phyloP scores from a whole-genome alignment of 371 early-diverging fungal species.

The Mortierella sp. region DNA sequence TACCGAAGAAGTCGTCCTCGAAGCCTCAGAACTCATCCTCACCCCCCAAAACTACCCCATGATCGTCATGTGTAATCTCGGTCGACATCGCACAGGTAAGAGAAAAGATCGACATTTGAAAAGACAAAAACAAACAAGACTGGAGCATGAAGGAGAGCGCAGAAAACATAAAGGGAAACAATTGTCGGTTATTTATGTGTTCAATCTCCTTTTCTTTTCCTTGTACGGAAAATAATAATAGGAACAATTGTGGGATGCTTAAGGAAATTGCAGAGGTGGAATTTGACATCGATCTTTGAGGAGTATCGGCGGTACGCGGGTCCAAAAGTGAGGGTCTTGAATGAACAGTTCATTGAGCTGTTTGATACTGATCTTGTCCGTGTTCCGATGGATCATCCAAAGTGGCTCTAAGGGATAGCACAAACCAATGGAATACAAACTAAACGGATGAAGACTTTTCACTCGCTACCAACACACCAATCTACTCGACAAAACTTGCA shows the following conservation, averaged over 20 bases:
- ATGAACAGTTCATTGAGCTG: constrained; percentile 95
- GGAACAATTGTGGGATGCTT: constrained; percentile 97
- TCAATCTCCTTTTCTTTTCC: constrained; percentile 9
- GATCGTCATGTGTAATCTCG: constrained; percentile 97
- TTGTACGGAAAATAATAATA: constrained; percentile 43
- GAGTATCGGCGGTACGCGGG: constrained; percentile 98
- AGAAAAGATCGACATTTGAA: no score
- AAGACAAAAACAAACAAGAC: no score
- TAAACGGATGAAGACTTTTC: no score
- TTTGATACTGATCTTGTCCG: constrained; percentile 96
- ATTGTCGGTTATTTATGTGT: background rate
- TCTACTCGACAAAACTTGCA: no score
- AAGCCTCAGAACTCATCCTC: constrained; percentile 89
- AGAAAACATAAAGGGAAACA: background rate
- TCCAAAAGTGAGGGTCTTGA: constrained; percentile 92
- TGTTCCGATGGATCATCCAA: constrained; percentile 82
- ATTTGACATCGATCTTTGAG: constrained; percentile 96
- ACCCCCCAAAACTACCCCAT: constrained; percentile 93
- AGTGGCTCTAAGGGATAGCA: constrained; percentile 73
- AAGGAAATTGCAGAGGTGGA: constrained; percentile 97
- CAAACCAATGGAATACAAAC: no score
- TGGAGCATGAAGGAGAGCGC: background rate
- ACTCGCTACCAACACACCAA: no score
- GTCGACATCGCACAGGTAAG: constrained; percentile 96
- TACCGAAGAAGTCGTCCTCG: constrained; percentile 95